Evolutionary conservation across 1,284 basidiomycete genomes (phyloP), one percentile per base, ranked within the genome.

Genomic region (Heliocybe sulcata): DNA sequence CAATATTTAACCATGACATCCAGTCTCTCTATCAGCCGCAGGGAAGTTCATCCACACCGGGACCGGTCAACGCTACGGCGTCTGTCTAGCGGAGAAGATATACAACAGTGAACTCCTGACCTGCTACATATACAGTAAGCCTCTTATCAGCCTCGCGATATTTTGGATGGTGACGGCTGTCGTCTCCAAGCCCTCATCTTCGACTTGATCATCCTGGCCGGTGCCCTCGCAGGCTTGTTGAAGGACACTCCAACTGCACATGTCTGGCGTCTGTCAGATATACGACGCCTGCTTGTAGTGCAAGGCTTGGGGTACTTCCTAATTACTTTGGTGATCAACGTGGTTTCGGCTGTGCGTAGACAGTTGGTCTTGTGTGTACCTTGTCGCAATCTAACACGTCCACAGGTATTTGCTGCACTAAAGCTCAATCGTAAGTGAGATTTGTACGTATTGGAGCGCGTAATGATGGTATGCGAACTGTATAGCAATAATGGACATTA

Each of bases 291-390:
- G 20, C 9, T 49, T 29, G 22, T 26, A 3, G 27, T 29, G 3
- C 47, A 49, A n/a, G 47, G 47, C 47, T 12, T 49, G 23, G 47
- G 47, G 20, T 49, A 49, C 27, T 49, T 49, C 20, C 12, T 49
- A 12, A 22, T 49, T 12, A 22, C 47, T 12, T 9, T 22, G 14
- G 6, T 25, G 9, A 22, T n/a, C 23, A 49, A 29, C n/a, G 47
- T 49, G 16, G 4, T 29, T n/a, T 29, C 47, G 6, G 47, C 47
- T 6, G 47, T 49, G 47, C 27, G 47, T 49, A 42, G 29, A 31
- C 4, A 31, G 29, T 42, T 16, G 8, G 3, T 42, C 4, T 42
- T 4, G n/a, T 31, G 12, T 31, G 16, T 16, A 8, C 38, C 38
- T 42, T 6, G 8, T 20, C 8, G 16, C 16, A 42, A 4, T n/a